Percentiles rank a stretch among this genome's conserved stretches.
Conservation (phyloP, 257 asterid species). For the Solanum sejunctum region DNA sequence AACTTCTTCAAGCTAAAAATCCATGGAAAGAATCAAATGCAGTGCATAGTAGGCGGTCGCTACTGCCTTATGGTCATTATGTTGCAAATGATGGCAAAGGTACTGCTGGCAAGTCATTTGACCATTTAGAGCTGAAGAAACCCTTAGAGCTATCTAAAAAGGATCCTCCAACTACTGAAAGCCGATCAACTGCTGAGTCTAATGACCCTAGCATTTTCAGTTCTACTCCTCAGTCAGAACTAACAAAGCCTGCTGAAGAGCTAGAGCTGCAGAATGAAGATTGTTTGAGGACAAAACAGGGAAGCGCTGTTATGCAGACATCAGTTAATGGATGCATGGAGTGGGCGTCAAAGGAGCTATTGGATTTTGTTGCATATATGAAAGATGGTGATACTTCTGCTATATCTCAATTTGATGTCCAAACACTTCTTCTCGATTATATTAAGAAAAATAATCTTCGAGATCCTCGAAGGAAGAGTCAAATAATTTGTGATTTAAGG, state of each 20-base stretch:
- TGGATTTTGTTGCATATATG: slow-evolving; percentile 67
- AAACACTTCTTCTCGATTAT: slow-evolving; percentile 50
- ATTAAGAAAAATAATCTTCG: slow-evolving; percentile 58
- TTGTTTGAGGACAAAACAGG: slow-evolving; percentile 1
- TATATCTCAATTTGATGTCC: slow-evolving; percentile 57
- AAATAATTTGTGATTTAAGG: slow-evolving; percentile 59
- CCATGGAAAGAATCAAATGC: slow-evolving; percentile 35
- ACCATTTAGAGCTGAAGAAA: slow-evolving; percentile 28
- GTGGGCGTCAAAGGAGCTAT: slow-evolving; percentile 69
- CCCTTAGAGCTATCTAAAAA: slow-evolving; percentile 9
- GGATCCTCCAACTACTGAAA: slow-evolving; percentile 5
- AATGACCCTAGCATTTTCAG: neutral
- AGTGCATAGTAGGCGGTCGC: slow-evolving; percentile 21
- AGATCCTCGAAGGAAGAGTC: slow-evolving; percentile 63
- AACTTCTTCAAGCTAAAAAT: slow-evolving; percentile 56
- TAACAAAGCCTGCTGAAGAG: slow-evolving; percentile 13
- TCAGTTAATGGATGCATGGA: slow-evolving; percentile 13
- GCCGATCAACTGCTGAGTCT: neutral
- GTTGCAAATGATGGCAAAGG: slow-evolving; percentile 18
- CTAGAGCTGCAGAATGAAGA: neutral
- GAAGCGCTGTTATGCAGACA: slow-evolving; percentile 13
- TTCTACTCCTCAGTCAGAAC: slow-evolving; percentile 23
- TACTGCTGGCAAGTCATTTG: slow-evolving; percentile 15
- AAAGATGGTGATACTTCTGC: slow-evolving; percentile 62
- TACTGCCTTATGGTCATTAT: slow-evolving; percentile 6